Evolutionary conservation across 768 basidiomycete genomes (phyloP), one percentile per base, ranked within the genome.

Genomic region (Leucosporidium creatinivorum): DNA sequence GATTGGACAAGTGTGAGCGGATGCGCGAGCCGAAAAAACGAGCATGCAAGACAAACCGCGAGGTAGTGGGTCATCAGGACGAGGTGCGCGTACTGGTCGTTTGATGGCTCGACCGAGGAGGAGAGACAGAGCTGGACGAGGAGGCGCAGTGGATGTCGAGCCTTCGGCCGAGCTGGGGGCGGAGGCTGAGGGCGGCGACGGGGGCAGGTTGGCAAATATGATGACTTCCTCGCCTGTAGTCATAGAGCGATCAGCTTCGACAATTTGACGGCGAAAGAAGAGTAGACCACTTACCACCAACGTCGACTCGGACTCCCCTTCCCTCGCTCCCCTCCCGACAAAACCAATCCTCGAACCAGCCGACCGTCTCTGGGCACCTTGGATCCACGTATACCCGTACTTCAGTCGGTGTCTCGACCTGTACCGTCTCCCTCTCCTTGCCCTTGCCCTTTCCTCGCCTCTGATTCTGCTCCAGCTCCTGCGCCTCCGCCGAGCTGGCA

Each of bases 341-440:
- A 39, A 71, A 71, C 64, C 28, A 25, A 26, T 68, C 66, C 57
- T 71, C 50, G 8, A 71, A 66, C 70, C 70, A 71, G 6, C 64
- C 63, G 23, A 71, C 70, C 57, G 70, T 71, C 18, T 68, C 67
- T 0, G 60, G 57, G 23, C 70, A 71, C 1, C 70, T 39, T 25
- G 44, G 30, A 30, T 71, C 70, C 1, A 71, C 19, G 33, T 71
- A 71, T 3, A 71, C 64, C 25, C 70, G 28, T 10, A 71, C 70
- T 26, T 71, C 70, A 21, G 70, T 71, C 57, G 70, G 70, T 39
- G 70, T 68, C 62, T 71, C 70, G 12, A 71, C 62, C 15, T 56
- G 39, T 31, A 69, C 33, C 23, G 2, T 12, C 52, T 63, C 47
- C 30, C 33, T 65, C 48, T 17, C 61, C 33, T 59, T 51, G 28